Conservation (phyloP, 1,284 basidiomycete species). For the Trichosporon sp. region DNA sequence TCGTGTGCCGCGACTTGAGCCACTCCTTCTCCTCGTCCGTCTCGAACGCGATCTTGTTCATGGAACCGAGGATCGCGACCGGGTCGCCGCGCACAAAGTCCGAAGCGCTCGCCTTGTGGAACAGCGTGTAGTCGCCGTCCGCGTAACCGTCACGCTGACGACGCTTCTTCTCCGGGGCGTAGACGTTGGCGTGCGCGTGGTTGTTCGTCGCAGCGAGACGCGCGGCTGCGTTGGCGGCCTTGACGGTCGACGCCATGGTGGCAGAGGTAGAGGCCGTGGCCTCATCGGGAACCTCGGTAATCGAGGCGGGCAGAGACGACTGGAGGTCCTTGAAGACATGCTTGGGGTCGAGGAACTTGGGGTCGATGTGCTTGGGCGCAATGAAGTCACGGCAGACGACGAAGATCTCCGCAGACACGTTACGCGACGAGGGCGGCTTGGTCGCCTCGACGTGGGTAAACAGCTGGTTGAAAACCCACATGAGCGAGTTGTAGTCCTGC, state of each 20-base stretch:
- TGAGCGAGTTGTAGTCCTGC: constrained; percentile 95
- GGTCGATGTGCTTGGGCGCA: constrained; percentile 92
- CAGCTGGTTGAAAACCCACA: constrained; percentile 98
- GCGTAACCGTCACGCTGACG: constrained; percentile 91
- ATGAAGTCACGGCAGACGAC: constrained; percentile 96
- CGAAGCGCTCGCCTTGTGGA: constrained; percentile 66
- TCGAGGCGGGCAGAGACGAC: constrained; percentile 51
- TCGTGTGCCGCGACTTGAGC: constrained; percentile 67
- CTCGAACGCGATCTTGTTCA: constrained; percentile 78
- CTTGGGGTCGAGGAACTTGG: constrained; percentile 95
- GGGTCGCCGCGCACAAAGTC: constrained; percentile 77
- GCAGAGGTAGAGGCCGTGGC: constrained; percentile 16
- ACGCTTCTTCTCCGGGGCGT: constrained; percentile 95
- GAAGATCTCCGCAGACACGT: constrained; percentile 99
- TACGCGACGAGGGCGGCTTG: constrained; percentile 96
- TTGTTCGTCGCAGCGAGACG: constrained; percentile 33
- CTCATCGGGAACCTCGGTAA: constrained; percentile 26
- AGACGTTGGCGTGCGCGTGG: constrained; percentile 73
- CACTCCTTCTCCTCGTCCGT: constrained; percentile 85
- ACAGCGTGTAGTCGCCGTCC: constrained; percentile 89
- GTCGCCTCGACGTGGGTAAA: constrained; percentile 97
- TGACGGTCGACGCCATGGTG: constrained; percentile 28
- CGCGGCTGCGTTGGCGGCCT: constrained; percentile 38
- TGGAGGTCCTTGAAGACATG: constrained; percentile 92
- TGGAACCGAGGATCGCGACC: constrained; percentile 72